Evolutionary conservation across 2,329 filamentous ascomycete genomes (phyloP).

Genomic region (Exophiala bonariae): DNA sequence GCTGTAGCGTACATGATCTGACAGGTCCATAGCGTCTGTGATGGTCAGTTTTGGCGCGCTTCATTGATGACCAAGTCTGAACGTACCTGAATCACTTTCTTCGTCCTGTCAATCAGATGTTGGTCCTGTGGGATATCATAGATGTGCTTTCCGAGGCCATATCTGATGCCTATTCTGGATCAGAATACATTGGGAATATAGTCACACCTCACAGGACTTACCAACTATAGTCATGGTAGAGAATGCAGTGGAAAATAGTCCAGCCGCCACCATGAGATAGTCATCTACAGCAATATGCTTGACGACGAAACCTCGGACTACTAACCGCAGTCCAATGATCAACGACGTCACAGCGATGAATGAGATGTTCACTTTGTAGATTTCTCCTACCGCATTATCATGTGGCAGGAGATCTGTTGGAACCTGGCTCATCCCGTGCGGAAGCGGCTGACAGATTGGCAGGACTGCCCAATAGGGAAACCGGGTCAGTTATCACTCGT

Average conservation of each 20-base stretch:
- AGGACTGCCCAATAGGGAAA: no score
- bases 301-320: slow-evolving; percentile 23
- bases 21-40: slow-evolving; percentile 45
- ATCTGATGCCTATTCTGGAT: slow-evolving; percentile 16
- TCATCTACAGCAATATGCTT: slow-evolving; percentile 25
- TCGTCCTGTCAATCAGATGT: slow-evolving; percentile 19
- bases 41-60: slow-evolving; percentile 3
- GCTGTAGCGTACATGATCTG: slow-evolving; percentile 51
- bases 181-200: background rate
- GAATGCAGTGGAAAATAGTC: slow-evolving; percentile 22
- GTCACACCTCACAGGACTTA: slow-evolving; percentile 4
- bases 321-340: slow-evolving; percentile 20
- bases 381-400: slow-evolving; percentile 19
- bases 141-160: slow-evolving; percentile 35
- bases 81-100: slow-evolving; percentile 27
- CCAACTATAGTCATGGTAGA: slow-evolving; percentile 25
- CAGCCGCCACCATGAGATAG: slow-evolving; percentile 25
- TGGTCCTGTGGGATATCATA: slow-evolving; percentile 28
- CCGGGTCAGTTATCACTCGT: no score
- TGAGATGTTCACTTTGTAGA: slow-evolving; percentile 20
- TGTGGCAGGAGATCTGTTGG: slow-evolving; percentile 17
- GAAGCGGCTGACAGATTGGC: no score
- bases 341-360: slow-evolving; percentile 22
- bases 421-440: slow-evolving; percentile 16
- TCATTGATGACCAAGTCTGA: background rate